These are phyloP conservation scores for Kodamaea kakaduensis DNA, from an alignment of 805 yeast species.

Conservation along the genomic window DNA sequence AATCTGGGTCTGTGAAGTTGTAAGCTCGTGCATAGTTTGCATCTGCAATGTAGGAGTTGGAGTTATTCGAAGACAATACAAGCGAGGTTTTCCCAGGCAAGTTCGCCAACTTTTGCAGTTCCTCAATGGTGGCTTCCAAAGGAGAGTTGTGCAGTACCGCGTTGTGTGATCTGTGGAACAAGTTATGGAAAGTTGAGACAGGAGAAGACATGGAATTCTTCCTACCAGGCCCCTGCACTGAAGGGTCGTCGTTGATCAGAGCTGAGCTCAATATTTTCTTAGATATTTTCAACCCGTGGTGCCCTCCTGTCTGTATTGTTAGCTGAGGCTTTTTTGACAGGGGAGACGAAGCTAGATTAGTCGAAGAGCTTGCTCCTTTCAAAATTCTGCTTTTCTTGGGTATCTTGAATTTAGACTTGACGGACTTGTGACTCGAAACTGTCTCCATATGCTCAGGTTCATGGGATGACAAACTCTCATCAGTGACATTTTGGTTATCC, in stretches of 20 bases:
- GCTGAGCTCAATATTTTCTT: conserved; percentile 22
- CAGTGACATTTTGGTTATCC: conserved; percentile 10
- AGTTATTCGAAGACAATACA: conserved; percentile 32
- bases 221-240: conserved; percentile 10
- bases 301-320: conserved; percentile 28
- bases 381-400: conserved; percentile 9
- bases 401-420: conserved; percentile 10
- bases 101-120: conserved; percentile 12
- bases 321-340: conserved; percentile 22
- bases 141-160: conserved; percentile 11
- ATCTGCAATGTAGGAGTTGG: conserved; percentile 31
- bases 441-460: conserved; percentile 1
- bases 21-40: conserved; percentile 27
- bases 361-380: conserved; percentile 1
- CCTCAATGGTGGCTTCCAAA: conserved; percentile 12
- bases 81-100: conserved; percentile 20
- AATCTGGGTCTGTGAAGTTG: conserved; percentile 33
- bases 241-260: conserved; percentile 14
- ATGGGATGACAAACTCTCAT: conserved; percentile 8
- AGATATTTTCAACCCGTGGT: conserved; percentile 21
- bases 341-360: conserved; percentile 2
- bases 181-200: conserved; percentile 28
- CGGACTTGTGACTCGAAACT: neutral
- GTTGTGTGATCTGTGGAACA: conserved; percentile 29
- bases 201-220: conserved; percentile 29